Conservation (phyloP, 768 basidiomycete genomes). For the Termitomyces eurrhizus region DNA sequence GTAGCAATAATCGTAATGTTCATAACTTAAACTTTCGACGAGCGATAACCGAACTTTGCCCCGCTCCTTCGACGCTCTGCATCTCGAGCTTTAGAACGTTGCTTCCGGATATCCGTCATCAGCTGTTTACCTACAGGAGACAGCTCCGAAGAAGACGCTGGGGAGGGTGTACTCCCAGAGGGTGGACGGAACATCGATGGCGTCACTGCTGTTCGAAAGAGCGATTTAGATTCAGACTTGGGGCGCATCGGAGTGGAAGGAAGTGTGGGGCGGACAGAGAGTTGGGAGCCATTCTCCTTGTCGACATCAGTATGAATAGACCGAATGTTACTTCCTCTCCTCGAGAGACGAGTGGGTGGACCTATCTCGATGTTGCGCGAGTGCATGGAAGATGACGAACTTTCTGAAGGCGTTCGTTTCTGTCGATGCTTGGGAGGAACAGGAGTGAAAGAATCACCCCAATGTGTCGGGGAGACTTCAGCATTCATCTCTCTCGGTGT, state of each 20-base stretch:
- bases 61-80: conserved; percentile 23
- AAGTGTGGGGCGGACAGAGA: conserved; percentile 32
- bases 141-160: conserved; percentile 69
- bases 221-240: conserved; percentile 28
- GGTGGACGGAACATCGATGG: conserved; percentile 47
- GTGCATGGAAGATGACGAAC: conserved; percentile 19
- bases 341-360: conserved; percentile 16
- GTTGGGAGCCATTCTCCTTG: conserved; percentile 38
- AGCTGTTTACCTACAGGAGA: conserved; percentile 65
- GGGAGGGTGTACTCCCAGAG: conserved; percentile 46
- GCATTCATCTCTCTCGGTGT: conserved; percentile 23
- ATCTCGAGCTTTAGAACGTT: conserved; percentile 37
- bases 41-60: conserved; percentile 10
- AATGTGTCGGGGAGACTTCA: conserved; percentile 16
- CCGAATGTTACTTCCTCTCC: conserved; percentile 8
- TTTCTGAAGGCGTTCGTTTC: conserved; percentile 24
- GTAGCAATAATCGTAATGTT: background rate
- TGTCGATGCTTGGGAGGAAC: conserved; percentile 27
- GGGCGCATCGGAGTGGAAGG: conserved; percentile 46
- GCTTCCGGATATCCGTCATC: conserved; percentile 60
- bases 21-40: background rate
- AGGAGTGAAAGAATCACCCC: conserved; percentile 27
- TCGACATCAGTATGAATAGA: conserved; percentile 22
- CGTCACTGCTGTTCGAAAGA: conserved; percentile 34
- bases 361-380: conserved; percentile 13